Evolutionary conservation across 768 basidiomycete species (phyloP).

Genomic region (Agaricus subrufescens): DNA sequence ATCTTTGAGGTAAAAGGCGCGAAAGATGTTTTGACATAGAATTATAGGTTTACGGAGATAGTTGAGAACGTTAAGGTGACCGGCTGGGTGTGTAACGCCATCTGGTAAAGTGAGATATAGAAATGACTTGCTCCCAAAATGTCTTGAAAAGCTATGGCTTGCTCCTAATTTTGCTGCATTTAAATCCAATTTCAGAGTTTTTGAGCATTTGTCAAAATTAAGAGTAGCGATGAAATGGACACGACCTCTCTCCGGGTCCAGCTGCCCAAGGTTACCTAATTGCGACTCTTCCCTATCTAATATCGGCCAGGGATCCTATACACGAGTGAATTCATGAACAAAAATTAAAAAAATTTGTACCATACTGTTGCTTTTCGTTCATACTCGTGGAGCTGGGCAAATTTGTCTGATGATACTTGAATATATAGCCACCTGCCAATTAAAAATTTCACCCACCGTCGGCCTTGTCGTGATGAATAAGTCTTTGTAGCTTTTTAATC

Average conservation of each 20-base stretch:
- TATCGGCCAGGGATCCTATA: conserved; percentile 59
- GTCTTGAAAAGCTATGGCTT: conserved; percentile 52
- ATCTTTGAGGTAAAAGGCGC: conserved; percentile 61
- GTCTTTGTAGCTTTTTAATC: background rate
- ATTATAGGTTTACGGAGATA: conserved; percentile 49
- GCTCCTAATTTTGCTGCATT: conserved; percentile 46
- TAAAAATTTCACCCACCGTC: background rate
- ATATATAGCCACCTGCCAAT: background rate
- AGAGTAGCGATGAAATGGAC: conserved; percentile 46
- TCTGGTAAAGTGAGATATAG: conserved; percentile 44
- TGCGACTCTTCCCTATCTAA: conserved; percentile 51
- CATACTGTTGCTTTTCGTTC: conserved; percentile 21
- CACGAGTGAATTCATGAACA: background rate
- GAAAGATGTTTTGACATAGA: conserved; percentile 49
- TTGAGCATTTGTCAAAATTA: background rate
- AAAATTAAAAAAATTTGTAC: background rate
- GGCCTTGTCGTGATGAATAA: background rate
- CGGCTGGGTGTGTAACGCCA: conserved; percentile 22
- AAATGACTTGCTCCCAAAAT: conserved; percentile 60
- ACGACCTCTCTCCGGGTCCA: conserved; percentile 39
- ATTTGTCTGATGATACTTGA: background rate
- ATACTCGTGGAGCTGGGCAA: conserved; percentile 13
- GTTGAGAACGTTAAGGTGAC: conserved; percentile 24
- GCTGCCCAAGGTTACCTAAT: conserved; percentile 21
- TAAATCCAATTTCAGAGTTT: conserved; percentile 34